phyloP scores from a whole-genome alignment of 768 basidiomycete genomes.

The Chiua virens region DNA sequence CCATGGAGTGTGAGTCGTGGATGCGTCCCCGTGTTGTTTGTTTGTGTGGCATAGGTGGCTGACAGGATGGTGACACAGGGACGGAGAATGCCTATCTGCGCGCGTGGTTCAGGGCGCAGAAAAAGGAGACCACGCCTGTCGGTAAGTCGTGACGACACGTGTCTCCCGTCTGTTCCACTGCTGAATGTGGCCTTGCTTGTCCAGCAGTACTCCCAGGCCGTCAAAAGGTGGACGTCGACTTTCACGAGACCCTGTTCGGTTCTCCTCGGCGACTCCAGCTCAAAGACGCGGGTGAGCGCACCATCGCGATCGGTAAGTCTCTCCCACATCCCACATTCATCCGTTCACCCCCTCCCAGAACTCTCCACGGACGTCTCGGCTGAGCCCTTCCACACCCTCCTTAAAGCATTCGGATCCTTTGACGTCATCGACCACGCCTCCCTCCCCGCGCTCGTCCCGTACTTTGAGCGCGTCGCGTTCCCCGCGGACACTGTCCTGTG shows the following conservation, averaged over 20 bases:
- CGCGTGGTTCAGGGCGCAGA: conserved; percentile 73
- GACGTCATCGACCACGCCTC: conserved; percentile 53
- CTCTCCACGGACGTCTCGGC: conserved; percentile 33
- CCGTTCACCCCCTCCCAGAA: conserved; percentile 7
- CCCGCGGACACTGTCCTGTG: conserved; percentile 66
- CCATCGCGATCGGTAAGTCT: conserved; percentile 57
- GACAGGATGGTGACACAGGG: conserved; percentile 46
- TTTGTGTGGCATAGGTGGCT: conserved; percentile 2
- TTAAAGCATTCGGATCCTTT: conserved; percentile 79
- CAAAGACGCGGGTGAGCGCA: conserved; percentile 68
- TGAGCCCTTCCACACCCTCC: conserved; percentile 74
- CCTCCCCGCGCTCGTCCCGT: conserved; percentile 64
- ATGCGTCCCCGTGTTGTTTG: conserved; percentile 1
- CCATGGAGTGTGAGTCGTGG: conserved; percentile 77
- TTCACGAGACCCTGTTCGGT: conserved; percentile 41
- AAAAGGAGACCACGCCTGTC: conserved; percentile 47
- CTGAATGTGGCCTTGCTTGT: background rate
- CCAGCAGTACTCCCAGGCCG: conserved; percentile 62
- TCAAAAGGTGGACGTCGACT: conserved; percentile 49
- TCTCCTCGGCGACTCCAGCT: conserved; percentile 72
- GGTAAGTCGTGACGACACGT: conserved; percentile 36
- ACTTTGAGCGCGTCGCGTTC: conserved; percentile 64
- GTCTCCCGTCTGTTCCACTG: background rate
- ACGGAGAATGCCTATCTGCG: conserved; percentile 91
- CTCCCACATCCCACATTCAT: background rate